phyloP scores from a whole-genome alignment of 495 filamentous ascomycete genomes.

The Trichoderma gamsii region DNA sequence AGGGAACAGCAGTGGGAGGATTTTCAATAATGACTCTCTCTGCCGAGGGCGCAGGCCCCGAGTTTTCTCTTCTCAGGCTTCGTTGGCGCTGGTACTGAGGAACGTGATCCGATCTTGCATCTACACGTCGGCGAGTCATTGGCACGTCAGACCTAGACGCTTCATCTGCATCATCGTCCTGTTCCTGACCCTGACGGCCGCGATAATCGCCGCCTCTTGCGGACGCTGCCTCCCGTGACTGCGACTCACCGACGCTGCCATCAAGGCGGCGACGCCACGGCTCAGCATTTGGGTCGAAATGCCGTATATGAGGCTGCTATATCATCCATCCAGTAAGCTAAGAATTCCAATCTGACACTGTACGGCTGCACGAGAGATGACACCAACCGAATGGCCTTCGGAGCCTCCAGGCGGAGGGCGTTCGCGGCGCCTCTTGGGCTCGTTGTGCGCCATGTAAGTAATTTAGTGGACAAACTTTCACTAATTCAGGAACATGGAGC shows the following conservation, averaged over 20 bases:
- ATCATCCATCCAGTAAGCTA: not conserved
- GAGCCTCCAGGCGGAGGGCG: not conserved
- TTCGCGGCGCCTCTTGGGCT: not conserved
- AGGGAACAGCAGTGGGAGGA: not conserved
- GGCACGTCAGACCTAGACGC: not conserved
- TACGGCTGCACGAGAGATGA: not conserved
- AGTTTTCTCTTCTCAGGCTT: not conserved
- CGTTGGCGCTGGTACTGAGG: not conserved
- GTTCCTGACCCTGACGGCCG: not conserved
- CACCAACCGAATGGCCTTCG: not conserved
- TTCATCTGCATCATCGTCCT: not conserved
- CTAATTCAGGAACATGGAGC: constrained; percentile 3
- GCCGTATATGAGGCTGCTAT: not conserved
- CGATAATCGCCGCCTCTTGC: not conserved
- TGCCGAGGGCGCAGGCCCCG: not conserved
- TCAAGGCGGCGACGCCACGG: not conserved
- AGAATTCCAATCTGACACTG: not conserved
- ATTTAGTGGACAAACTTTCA: not conserved
- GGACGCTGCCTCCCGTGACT: not conserved
- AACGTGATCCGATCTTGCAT: not conserved
- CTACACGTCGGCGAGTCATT: not conserved
- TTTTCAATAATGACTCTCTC: not conserved
- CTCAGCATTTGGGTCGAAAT: not conserved
- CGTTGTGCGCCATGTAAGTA: not conserved
- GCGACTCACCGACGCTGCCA: not conserved